phyloP scores from a whole-genome alignment of 192 early-diverging fungal genomes.

The Coemansia sp. region DNA sequence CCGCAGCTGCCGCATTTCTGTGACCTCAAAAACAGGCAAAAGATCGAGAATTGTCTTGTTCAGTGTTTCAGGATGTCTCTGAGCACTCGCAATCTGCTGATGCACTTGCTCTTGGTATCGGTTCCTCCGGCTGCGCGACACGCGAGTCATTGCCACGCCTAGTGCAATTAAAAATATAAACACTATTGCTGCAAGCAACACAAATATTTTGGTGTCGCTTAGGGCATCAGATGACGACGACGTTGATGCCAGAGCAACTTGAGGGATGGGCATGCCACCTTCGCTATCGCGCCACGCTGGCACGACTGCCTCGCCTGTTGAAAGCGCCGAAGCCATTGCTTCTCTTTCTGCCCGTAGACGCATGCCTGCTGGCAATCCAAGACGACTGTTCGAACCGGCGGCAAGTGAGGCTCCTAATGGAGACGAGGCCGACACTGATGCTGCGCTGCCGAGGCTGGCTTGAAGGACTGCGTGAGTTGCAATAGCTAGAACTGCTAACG shows the following conservation, averaged over 20 bases:
- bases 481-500: too few relatives aligned
- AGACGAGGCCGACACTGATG: too few relatives aligned
- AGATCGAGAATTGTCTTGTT: constrained; percentile 49
- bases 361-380: too few relatives aligned
- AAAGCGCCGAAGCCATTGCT: not conserved
- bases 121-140: constrained; percentile 32
- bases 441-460: too few relatives aligned
- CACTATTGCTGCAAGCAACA: constrained; percentile 46
- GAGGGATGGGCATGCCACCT: constrained; percentile 3
- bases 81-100: constrained; percentile 24
- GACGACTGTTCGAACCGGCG: too few relatives aligned
- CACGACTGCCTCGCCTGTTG: not conserved
- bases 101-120: constrained; percentile 16
- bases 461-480: too few relatives aligned
- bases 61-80: constrained; percentile 31
- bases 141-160: constrained; percentile 48
- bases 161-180: constrained; percentile 49
- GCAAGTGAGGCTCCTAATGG: too few relatives aligned
- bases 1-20: constrained; percentile 35
- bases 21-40: constrained; percentile 47
- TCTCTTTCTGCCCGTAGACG: not conserved
- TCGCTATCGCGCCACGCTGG: constrained; percentile 2
- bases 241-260: constrained; percentile 3
- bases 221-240: constrained; percentile 31
- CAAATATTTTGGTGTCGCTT: constrained; percentile 52